phyloP scores from a whole-genome alignment of 169 alveolate species.

The Eimeria brunetti region DNA sequence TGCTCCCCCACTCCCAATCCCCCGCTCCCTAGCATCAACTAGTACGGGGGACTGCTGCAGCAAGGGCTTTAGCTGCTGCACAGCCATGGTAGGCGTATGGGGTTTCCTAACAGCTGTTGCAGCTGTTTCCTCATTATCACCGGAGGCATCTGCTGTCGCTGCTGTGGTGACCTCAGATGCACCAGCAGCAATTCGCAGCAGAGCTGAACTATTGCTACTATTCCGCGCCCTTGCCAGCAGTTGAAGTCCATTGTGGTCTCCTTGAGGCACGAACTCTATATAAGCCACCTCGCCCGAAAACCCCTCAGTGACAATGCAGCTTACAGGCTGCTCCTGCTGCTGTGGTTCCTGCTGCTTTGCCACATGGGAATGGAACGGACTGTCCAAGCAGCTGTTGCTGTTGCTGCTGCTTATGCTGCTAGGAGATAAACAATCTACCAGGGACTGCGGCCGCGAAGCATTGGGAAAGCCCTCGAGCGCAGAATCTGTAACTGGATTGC shows the following conservation, averaged over 20 bases:
- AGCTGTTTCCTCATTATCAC: neutral
- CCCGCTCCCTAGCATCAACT: constrained; percentile 50
- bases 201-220: neutral
- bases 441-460: neutral
- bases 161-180: neutral
- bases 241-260: constrained; percentile 18
- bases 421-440: neutral
- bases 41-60: constrained; percentile 50
- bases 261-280: constrained; percentile 43
- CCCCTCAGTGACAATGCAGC: constrained; percentile 62
- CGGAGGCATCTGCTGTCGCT: neutral
- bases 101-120: constrained; percentile 7
- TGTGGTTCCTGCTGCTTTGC: neutral
- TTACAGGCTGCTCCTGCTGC: constrained; percentile 46
- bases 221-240: constrained; percentile 58
- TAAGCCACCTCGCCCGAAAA: constrained; percentile 58
- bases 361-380: neutral
- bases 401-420: constrained; percentile 11
- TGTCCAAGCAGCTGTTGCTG: neutral
- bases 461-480: constrained; percentile 1
- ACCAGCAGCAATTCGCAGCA: constrained; percentile 42
- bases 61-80: constrained; percentile 65
- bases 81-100: neutral
- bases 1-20: neutral
- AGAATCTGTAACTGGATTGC: neutral